Conservation (phyloP, 305 asterid genomes). For the Rubia peregrina region DNA sequence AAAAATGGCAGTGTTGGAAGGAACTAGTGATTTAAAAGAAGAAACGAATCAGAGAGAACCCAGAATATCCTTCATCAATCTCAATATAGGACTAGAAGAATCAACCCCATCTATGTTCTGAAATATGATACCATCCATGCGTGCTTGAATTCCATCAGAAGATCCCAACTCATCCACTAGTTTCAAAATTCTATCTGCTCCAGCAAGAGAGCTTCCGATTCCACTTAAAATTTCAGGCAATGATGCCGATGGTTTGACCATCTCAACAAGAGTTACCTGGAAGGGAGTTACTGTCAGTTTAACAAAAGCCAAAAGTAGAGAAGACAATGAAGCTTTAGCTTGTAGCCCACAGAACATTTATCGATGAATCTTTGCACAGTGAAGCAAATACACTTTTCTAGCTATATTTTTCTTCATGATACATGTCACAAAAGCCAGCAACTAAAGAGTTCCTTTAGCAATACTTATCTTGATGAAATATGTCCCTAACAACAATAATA, state of each 20-base stretch:
- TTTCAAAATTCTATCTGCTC: conserved; percentile 49
- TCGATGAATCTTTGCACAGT: not conserved
- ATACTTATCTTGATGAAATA: not conserved
- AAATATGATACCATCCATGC: conserved; percentile 76
- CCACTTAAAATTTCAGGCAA: conserved; percentile 38
- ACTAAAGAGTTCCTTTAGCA: not conserved
- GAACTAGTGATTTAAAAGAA: not conserved
- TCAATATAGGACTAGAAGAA: conserved; percentile 34
- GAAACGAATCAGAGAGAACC: conserved; percentile 35
- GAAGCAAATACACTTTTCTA: not conserved
- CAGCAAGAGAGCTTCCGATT: conserved; percentile 51
- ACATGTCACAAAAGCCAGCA: not conserved
- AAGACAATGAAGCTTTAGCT: not conserved
- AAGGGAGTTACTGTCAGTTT: not conserved
- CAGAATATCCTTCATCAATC: conserved; percentile 46
- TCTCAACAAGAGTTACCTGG: conserved; percentile 73
- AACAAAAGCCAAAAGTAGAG: conserved; percentile 15
- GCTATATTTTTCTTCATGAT: not conserved
- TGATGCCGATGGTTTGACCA: conserved; percentile 46
- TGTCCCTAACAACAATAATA: not conserved
- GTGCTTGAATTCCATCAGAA: conserved; percentile 71
- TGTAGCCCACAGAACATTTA: not conserved
- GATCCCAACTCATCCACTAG: conserved; percentile 47
- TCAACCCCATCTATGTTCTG: conserved; percentile 57
- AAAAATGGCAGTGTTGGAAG: not conserved